Base-by-base conservation (phyloP, 176 grass and related monocot genomes). In the Calamus simplicifolius region DNA sequence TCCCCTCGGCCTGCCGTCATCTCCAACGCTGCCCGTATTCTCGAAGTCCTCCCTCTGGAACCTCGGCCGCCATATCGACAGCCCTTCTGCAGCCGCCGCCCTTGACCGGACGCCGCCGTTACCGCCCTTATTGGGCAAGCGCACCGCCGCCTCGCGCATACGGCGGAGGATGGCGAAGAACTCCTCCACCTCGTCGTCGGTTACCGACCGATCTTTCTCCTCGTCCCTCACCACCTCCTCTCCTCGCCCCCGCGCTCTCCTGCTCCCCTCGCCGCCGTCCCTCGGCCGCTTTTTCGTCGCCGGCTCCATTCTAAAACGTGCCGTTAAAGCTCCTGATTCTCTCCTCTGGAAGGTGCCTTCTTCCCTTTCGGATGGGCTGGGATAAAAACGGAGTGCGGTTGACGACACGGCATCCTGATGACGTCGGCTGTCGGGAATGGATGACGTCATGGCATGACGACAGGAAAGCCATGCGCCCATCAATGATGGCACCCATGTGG, bases 31-130 rank as follows among this genome's bases (percentile, higher is more conserved):
- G 29, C 31, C 19, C 7, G 61, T 18, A 5, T 49, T 38, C 61
- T 18, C 61, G 30, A 63, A 63, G 30, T 63, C 61, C 61, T 63
- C 61, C 31, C 61, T 19, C 61, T 50, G 31, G 61, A 63, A 63
- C 30, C 18, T 19, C 61, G 61, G 61, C 8, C 29, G 6, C 61
- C 61, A 63, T 35, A 8, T 48, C n/a, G n/a, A 25, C 7, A 7
- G 27, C 16, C 59, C 2, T 4, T 43, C 29, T 17, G 28, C 59
- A 2, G 30, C 30, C 18, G 31, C 19, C 35, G 35, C 8, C 13
- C 31, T 12, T 25, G 18, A 1, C 16, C 27, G 57, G 25, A 43
- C 57, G 25, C 12, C 7, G 19, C 30, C 61, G 18, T 4, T 35
- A 19, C n/a, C 61, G 10, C 1, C 19, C 18, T 10, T 21, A 10